Evolutionary conservation across 345 rosid genomes (phyloP).

Genomic region (Eucalyptus cladocalyx): DNA sequence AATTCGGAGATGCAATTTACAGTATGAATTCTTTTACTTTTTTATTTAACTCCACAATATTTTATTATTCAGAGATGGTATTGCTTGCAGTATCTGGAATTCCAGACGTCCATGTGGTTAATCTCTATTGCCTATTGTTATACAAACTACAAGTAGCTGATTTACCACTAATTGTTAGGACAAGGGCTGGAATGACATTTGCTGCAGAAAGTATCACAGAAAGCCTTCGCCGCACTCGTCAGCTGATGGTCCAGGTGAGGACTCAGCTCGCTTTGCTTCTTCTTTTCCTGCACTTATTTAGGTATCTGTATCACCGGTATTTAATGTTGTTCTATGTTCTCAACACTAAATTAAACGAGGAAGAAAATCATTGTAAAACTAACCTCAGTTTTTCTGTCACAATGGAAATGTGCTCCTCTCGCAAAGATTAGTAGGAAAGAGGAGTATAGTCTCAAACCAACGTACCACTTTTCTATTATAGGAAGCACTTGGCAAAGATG

Average conservation of each 20-base stretch:
- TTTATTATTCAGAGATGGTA: neutral
- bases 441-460: too few relatives aligned
- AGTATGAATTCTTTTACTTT: conserved; percentile 26
- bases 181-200: conserved; percentile 88
- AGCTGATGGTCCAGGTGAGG: conserved; percentile 89
- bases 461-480: too few relatives aligned
- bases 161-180: conserved; percentile 18
- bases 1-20: conserved; percentile 68
- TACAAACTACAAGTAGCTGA: neutral
- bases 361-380: neutral
- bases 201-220: conserved; percentile 97
- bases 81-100: neutral
- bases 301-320: neutral
- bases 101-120: neutral
- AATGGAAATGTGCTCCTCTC: neutral
- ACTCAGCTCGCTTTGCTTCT: neutral
- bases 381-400: neutral
- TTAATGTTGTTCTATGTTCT: neutral
- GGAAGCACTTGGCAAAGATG: too few relatives aligned
- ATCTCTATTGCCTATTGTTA: neutral
- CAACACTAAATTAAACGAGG: neutral
- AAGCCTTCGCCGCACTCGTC: conserved; percentile 88
- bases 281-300: neutral
- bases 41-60: neutral
- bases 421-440: neutral